Percentiles rank a stretch among this genome's conserved stretches.
Conservation (phyloP, 306 rosid genomes). For the Myrica gale region DNA sequence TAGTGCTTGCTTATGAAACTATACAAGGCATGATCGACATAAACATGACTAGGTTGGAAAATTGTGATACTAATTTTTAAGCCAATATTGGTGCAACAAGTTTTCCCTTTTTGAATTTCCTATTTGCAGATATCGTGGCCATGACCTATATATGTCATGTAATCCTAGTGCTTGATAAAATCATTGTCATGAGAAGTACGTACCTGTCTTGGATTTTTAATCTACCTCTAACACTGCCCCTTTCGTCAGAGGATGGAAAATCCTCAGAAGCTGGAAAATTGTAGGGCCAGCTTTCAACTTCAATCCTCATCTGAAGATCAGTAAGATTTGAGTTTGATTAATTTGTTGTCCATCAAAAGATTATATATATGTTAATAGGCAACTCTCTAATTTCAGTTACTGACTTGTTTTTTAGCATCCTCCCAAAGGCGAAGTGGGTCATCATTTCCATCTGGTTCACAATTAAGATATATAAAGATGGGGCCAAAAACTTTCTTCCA, state of each 20-base stretch:
- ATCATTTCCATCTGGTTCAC: slow-evolving; percentile 36
- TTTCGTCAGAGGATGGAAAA: slow-evolving; percentile 47
- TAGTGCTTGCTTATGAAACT: too few relatives aligned
- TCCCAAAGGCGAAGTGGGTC: slow-evolving; percentile 59
- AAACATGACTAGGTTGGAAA: too few relatives aligned
- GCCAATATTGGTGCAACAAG: too few relatives aligned
- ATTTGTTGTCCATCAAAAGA: not conserved
- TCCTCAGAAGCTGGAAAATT: slow-evolving; percentile 68
- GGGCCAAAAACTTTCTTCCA: slow-evolving; percentile 98
- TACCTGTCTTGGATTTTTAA: slow-evolving; percentile 56
- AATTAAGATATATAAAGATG: slow-evolving; percentile 67
- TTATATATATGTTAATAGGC: too few relatives aligned
- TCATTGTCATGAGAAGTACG: slow-evolving; percentile 20
- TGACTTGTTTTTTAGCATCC: slow-evolving; percentile 79
- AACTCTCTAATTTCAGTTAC: not conserved
- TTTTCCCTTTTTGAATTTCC: too few relatives aligned
- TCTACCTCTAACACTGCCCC: slow-evolving; percentile 68
- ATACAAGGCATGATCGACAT: too few relatives aligned
- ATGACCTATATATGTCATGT: too few relatives aligned
- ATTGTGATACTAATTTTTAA: too few relatives aligned
- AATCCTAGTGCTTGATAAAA: not conserved
- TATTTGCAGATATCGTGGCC: too few relatives aligned
- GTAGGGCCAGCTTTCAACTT: slow-evolving; percentile 87
- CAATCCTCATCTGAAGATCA: slow-evolving; percentile 63
- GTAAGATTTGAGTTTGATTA: not conserved